A percentile compares a stretch with the other conserved stretches of the same genome.
phyloP scores from a whole-genome alignment of 2,329 filamentous ascomycete genomes.

The Aureobasidium uvarum region DNA sequence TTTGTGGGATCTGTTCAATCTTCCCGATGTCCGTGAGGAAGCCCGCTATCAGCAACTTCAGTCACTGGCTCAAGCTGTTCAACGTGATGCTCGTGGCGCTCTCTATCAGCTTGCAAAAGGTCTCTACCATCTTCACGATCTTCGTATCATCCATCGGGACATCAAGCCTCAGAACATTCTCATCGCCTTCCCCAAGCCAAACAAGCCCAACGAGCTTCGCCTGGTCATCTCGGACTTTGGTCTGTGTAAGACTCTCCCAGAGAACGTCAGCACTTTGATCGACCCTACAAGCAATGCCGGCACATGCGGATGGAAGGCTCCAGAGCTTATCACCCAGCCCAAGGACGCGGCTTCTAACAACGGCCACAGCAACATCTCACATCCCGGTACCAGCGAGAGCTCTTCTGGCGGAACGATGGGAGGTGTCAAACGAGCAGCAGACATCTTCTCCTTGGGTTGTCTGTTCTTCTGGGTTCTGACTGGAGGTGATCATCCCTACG shows the following conservation, averaged over 20 bases:
- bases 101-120: slow-evolving; percentile 88
- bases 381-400: slow-evolving; percentile 61
- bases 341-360: slow-evolving; percentile 47
- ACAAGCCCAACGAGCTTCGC: slow-evolving; percentile 33
- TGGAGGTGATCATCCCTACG: slow-evolving; percentile 86
- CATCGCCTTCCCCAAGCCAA: slow-evolving; percentile 67
- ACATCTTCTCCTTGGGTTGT: slow-evolving; percentile 94
- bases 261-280: slow-evolving; percentile 89
- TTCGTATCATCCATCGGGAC: slow-evolving; percentile 95
- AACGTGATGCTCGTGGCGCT: slow-evolving; percentile 72
- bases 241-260: slow-evolving; percentile 93
- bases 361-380: slow-evolving; percentile 44
- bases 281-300: slow-evolving; percentile 93
- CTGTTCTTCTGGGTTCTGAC: slow-evolving; percentile 99
- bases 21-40: slow-evolving; percentile 51
- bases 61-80: slow-evolving; percentile 68
- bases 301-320: slow-evolving; percentile 94
- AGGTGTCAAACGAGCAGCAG: slow-evolving; percentile 90
- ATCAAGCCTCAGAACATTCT: slow-evolving; percentile 98
- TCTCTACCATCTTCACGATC: slow-evolving; percentile 80
- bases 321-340: slow-evolving; percentile 73
- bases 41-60: slow-evolving; percentile 39
- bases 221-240: slow-evolving; percentile 97
- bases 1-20: slow-evolving; percentile 84
- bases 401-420: slow-evolving; percentile 46